phyloP scores from a whole-genome alignment of 2,329 filamentous ascomycete species.

The Trichoderma endophyticum region DNA sequence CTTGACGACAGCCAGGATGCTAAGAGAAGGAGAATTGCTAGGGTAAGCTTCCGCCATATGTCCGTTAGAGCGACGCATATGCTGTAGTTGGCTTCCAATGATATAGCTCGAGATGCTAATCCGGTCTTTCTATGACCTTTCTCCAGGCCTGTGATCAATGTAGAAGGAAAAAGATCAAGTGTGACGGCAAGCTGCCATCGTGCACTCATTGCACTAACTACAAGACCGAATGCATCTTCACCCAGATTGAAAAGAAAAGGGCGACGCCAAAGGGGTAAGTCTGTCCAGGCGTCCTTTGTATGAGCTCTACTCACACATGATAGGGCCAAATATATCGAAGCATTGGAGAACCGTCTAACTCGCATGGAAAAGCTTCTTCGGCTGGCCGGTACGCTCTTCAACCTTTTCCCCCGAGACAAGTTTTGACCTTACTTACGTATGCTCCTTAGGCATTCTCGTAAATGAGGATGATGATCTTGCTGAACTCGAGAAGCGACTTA shows the following conservation, averaged over 20 bases:
- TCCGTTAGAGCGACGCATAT: background rate
- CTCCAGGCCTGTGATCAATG: slow-evolving; percentile 89
- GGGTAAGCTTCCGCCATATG: slow-evolving; percentile 53
- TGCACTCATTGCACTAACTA: slow-evolving; percentile 97
- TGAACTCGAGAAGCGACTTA: slow-evolving; percentile 74
- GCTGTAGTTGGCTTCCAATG: background rate
- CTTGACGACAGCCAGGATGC: slow-evolving; percentile 72
- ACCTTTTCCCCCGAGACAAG: background rate
- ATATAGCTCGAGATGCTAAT: background rate
- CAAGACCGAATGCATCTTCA: slow-evolving; percentile 96
- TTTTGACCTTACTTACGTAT: background rate
- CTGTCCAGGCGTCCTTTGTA: background rate
- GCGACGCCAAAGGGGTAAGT: slow-evolving; percentile 91
- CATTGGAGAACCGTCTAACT: slow-evolving; percentile 88
- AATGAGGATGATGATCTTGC: slow-evolving; percentile 86
- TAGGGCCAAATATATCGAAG: slow-evolving; percentile 96
- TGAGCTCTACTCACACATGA: slow-evolving; percentile 23
- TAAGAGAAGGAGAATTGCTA: slow-evolving; percentile 83
- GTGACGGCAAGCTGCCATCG: slow-evolving; percentile 90
- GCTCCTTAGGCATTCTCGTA: slow-evolving; percentile 62
- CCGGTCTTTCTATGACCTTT: background rate
- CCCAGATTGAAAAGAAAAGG: slow-evolving; percentile 97
- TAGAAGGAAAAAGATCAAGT: slow-evolving; percentile 95
- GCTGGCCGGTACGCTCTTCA: slow-evolving; percentile 59
- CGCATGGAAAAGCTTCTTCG: slow-evolving; percentile 91